These are phyloP conservation scores for Exophiala sp. DNA, from an alignment of 2,329 filamentous ascomycete genomes.

Conservation along the genomic window DNA sequence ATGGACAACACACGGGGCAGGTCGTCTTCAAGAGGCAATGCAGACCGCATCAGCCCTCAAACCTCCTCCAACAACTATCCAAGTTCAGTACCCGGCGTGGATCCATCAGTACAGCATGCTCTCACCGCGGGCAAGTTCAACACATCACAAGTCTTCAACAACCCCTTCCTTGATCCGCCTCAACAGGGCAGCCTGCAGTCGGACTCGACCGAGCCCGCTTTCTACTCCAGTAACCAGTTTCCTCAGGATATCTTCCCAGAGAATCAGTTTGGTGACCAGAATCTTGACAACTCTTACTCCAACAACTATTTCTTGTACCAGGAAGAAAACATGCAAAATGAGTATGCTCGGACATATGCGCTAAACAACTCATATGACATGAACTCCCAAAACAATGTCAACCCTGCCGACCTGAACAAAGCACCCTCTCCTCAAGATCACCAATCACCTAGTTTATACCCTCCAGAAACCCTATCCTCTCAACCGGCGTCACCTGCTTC, in stretches of 20 bases:
- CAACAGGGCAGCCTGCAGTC: constrained; percentile 26
- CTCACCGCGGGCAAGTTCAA: constrained; percentile 35
- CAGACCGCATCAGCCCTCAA: constrained; percentile 41
- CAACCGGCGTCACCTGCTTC: constrained; percentile 47
- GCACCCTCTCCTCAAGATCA: constrained; percentile 47
- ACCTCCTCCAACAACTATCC: constrained; percentile 38
- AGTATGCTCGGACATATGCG: constrained; percentile 27
- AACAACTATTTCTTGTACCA: constrained; percentile 30
- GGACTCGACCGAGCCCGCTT: constrained; percentile 9
- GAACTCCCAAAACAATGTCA: constrained; percentile 35
- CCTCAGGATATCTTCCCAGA: constrained; percentile 25
- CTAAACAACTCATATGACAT: constrained; percentile 33
- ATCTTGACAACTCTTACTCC: constrained; percentile 30
- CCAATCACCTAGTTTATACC: constrained; percentile 53
- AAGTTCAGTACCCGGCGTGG: constrained; percentile 34
- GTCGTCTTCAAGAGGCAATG: constrained; percentile 35
- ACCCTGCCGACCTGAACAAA: constrained; percentile 44
- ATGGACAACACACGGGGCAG: constrained; percentile 32
- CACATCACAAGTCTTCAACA: constrained; percentile 30
- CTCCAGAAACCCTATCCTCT: constrained; percentile 50
- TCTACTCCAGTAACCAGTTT: constrained; percentile 29
- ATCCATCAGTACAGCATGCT: constrained; percentile 35
- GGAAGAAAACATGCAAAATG: constrained; percentile 36
- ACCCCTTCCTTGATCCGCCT: constrained; percentile 34
- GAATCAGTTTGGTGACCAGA: constrained; percentile 34